phyloP scores from a whole-genome alignment of 371 early-diverging fungal species.

The Caulochytrium protostelioides region DNA sequence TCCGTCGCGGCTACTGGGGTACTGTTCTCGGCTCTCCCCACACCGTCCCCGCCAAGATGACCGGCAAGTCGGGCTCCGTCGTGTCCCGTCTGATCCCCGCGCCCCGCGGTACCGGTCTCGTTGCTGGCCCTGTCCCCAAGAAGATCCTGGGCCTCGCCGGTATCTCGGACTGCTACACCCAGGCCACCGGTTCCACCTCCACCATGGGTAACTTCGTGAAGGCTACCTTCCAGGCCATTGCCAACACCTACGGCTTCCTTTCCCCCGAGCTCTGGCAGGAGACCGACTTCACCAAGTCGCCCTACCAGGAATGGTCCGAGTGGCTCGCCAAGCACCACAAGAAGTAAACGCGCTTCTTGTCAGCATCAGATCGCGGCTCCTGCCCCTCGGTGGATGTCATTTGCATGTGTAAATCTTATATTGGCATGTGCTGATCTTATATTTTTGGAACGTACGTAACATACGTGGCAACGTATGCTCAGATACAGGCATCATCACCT shows the following conservation, averaged over 20 bases:
- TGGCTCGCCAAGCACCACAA: constrained; percentile 47
- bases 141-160: constrained; percentile 96
- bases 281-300: constrained; percentile 63
- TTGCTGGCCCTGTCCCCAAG: constrained; percentile 93
- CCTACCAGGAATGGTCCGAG: constrained; percentile 75
- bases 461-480: not conserved
- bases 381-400: constrained; percentile 3
- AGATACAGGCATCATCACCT: not conserved
- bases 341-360: no score
- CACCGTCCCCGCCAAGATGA: constrained; percentile 97
- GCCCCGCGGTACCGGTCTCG: constrained; percentile 98
- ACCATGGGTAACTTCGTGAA: constrained; percentile 95
- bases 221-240: constrained; percentile 96
- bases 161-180: constrained; percentile 95
- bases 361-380: no score
- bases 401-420: not conserved
- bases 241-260: constrained; percentile 92
- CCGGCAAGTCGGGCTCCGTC: constrained; percentile 98
- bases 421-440: not conserved
- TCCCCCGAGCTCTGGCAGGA: constrained; percentile 93
- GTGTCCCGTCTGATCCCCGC: constrained; percentile 88
- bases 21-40: constrained; percentile 90
- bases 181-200: constrained; percentile 60
- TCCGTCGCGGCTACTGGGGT: constrained; percentile 99
- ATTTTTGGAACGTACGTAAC: not conserved